These are phyloP conservation scores for Pythium phragmitis DNA, from an alignment of 352 stramenopile genomes.

Conservation along the genomic window DNA sequence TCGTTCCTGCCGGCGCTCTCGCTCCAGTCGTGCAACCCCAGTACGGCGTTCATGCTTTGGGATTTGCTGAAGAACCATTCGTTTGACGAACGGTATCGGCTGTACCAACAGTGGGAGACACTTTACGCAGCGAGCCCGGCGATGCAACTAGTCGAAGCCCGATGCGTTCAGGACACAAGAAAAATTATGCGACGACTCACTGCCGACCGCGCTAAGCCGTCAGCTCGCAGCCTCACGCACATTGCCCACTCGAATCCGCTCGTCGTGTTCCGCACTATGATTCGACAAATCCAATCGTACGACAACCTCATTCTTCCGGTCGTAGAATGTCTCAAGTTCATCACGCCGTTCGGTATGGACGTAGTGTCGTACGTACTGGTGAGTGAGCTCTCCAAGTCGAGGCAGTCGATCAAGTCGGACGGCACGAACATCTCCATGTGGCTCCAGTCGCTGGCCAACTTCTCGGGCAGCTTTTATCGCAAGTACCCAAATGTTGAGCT, in stretches of 20 bases:
- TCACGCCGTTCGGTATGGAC: constrained; percentile 93
- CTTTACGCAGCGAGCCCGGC: constrained; percentile 55
- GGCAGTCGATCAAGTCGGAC: constrained; percentile 84
- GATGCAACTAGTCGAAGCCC: constrained; percentile 66
- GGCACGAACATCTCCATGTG: constrained; percentile 93
- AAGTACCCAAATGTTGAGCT: constrained; percentile 93
- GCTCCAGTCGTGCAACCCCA: constrained; percentile 73
- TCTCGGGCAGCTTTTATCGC: constrained; percentile 94
- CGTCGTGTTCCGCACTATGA: constrained; percentile 93
- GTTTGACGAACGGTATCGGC: constrained; percentile 75
- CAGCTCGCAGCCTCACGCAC: constrained; percentile 77
- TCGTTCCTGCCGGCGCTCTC: constrained; percentile 77
- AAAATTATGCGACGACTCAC: constrained; percentile 81
- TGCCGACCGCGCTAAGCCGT: constrained; percentile 76
- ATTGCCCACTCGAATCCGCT: constrained; percentile 93
- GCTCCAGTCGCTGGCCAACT: constrained; percentile 92
- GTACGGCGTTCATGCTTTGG: constrained; percentile 77
- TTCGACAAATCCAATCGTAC: constrained; percentile 96
- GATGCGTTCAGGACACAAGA: constrained; percentile 68
- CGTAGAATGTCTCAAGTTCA: constrained; percentile 94
- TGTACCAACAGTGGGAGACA: constrained; percentile 81
- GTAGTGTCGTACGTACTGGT: constrained; percentile 94
- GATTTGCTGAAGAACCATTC: constrained; percentile 75
- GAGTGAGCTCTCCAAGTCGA: constrained; percentile 82
- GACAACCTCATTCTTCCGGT: constrained; percentile 96